Percentiles rank a stretch among this genome's conserved stretches.
Evolutionary conservation across 768 basidiomycete genomes (phyloP).

Genomic region (Dentipellis fragilis): DNA sequence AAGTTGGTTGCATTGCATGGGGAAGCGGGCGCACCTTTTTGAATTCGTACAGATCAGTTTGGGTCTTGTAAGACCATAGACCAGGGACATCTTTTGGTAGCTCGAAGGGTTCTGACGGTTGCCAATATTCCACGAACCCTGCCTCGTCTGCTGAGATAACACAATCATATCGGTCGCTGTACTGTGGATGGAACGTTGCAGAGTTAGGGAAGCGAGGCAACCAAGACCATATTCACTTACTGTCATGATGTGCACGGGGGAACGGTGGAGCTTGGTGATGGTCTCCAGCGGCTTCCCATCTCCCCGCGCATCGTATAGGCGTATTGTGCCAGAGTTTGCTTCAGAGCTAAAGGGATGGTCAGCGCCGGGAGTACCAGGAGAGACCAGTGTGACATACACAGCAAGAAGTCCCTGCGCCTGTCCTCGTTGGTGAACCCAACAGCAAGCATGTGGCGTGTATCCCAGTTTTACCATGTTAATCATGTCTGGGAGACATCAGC

Average conservation of each 20-base stretch:
- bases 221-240: constrained; percentile 22
- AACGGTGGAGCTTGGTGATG: constrained; percentile 70
- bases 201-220: neutral
- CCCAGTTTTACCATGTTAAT: constrained; percentile 94
- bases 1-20: neutral
- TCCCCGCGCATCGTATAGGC: constrained; percentile 89
- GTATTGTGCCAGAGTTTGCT: constrained; percentile 57
- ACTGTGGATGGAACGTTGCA: constrained; percentile 36
- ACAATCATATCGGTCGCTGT: constrained; percentile 81
- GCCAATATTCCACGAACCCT: constrained; percentile 97
- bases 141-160: constrained; percentile 92
- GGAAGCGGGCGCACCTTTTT: constrained; percentile 61
- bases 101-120: constrained; percentile 80
- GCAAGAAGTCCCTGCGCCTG: constrained; percentile 85
- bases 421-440: constrained; percentile 89
- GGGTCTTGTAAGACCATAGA: constrained; percentile 84
- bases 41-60: constrained; percentile 94
- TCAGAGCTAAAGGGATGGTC: constrained; percentile 54
- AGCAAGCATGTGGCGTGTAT: constrained; percentile 79
- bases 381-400: constrained; percentile 37
- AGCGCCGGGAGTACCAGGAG: constrained; percentile 9
- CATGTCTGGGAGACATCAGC: constrained; percentile 58
- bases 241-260: constrained; percentile 85
- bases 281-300: constrained; percentile 68
- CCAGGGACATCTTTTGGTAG: constrained; percentile 67